Base-by-base conservation (phyloP, 2,329 filamentous ascomycete species). In the Fusarium incarnatum region DNA sequence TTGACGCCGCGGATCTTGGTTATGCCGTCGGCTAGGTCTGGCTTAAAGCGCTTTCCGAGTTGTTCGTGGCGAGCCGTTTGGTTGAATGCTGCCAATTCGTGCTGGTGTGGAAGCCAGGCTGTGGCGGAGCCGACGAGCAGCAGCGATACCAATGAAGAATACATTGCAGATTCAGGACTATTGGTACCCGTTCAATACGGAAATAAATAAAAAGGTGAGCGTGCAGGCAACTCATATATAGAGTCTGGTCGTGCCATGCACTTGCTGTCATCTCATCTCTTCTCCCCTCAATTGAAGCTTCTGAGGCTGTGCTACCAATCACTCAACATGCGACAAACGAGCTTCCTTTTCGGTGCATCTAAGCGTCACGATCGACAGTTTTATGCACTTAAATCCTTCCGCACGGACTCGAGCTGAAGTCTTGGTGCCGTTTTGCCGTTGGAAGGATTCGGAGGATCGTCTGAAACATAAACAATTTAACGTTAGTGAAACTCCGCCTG, bases 1-100 rank as follows among this genome's bases (percentile, higher is more conserved):
- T 66, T 71, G 32, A 71, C 68, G 1, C 68, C 68, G 1, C 68
- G 68, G 3, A 71, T 71, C 28, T 71, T 71, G 40, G 56, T 71
- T 0, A 71, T 32, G 1, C 68, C 68, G 1, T 22, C 32, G 2
- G 45, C 23, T 2, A 71, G n/a, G 5, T 53, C 18, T 11, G 68
- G 68, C 7, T 71, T 44, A 10, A 65, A 71, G 3, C 68, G 46
- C 6, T 71, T 71, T 1, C 68, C 68, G 2, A 71, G 64, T 16
- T 71, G 47, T 27, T 68, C 68, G 12, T 61, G 64, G 10, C 68
- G 49, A 34, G 64, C 64, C 15, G 68, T 71, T 18, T 65, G 60
- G 40, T 71, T 71, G 8, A 71, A 71, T 1, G 68, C 64, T 2
- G 64, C 68, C 40, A 71, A 37, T 10, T 68, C 68, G 3, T n/a